Percentiles rank a stretch among this genome's conserved stretches.
These are phyloP conservation scores for Exophiala viscosa DNA, from an alignment of 2,329 filamentous ascomycete genomes.

Conservation along the genomic window DNA sequence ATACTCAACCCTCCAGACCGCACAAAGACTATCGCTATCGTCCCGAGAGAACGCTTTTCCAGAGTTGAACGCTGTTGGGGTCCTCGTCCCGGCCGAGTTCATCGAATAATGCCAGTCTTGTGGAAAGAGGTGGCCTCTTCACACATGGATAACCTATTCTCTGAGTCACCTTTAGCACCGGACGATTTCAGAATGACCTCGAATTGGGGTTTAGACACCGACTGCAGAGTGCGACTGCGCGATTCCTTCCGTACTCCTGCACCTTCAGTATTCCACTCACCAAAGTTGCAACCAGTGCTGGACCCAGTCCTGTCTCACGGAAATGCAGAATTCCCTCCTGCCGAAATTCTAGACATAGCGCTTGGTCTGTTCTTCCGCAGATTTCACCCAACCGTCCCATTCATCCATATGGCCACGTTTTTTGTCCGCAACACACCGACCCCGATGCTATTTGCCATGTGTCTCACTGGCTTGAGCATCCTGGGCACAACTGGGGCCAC, in stretches of 20 bases:
- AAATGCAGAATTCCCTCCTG: slow-evolving; percentile 42
- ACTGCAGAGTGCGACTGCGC: slow-evolving; percentile 40
- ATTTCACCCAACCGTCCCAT: slow-evolving; percentile 52
- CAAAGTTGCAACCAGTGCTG: slow-evolving; percentile 23
- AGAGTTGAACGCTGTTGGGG: slow-evolving; percentile 43
- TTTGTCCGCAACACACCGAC: slow-evolving; percentile 47
- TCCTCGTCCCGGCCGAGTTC: slow-evolving; percentile 36
- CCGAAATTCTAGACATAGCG: slow-evolving; percentile 53
- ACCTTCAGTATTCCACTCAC: slow-evolving; percentile 21
- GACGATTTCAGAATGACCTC: slow-evolving; percentile 21
- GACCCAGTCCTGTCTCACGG: slow-evolving; percentile 31
- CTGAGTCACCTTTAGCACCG: slow-evolving; percentile 20
- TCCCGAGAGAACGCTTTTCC: slow-evolving; percentile 42
- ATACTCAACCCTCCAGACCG: slow-evolving; percentile 9
- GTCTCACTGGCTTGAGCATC: slow-evolving; percentile 51
- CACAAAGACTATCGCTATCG: slow-evolving; percentile 27
- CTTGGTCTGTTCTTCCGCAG: slow-evolving; percentile 53
- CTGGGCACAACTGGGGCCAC: slow-evolving; percentile 51
- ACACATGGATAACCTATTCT: slow-evolving; percentile 41
- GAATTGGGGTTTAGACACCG: slow-evolving; percentile 38
- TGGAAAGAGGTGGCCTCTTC: slow-evolving; percentile 40
- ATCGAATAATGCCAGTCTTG: slow-evolving; percentile 40
- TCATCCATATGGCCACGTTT: slow-evolving; percentile 54
- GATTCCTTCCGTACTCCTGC: slow-evolving; percentile 34
- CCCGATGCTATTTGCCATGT: slow-evolving; percentile 51